Conservation (phyloP, 345 rosid genomes). For the Gossypium australe region DNA sequence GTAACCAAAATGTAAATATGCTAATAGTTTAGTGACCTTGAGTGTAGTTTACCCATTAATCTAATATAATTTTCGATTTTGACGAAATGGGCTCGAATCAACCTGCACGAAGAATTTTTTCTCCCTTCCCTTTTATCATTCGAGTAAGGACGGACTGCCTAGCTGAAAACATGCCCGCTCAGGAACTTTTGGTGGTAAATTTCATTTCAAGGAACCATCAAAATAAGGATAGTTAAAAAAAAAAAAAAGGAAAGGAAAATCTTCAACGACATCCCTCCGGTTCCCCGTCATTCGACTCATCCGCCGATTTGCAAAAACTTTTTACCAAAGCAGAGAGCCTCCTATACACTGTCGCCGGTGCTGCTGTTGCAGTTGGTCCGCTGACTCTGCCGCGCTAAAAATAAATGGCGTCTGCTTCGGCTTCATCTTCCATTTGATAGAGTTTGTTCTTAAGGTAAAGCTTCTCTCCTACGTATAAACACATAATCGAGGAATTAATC, state of each 20-base stretch:
- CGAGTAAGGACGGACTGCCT: not conserved
- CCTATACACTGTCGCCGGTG: conserved; percentile 77
- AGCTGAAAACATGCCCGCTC: not conserved
- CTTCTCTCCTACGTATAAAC: not conserved
- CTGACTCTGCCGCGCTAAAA: conserved; percentile 28
- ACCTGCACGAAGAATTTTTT: too few species aligned
- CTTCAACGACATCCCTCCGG: conserved; percentile 68
- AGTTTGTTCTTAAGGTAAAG: conserved; percentile 74
- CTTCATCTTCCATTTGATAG: conserved; percentile 80
- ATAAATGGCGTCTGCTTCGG: conserved; percentile 81
- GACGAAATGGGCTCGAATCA: too few species aligned
- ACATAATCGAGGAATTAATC: not conserved
- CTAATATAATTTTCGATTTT: too few species aligned
- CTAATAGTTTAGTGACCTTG: too few species aligned
- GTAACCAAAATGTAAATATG: too few species aligned
- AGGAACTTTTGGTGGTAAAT: not conserved
- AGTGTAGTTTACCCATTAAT: too few species aligned
- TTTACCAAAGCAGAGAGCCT: conserved; percentile 62
- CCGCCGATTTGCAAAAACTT: conserved; percentile 43
- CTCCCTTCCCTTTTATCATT: too few species aligned
- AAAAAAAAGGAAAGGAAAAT: too few species aligned
- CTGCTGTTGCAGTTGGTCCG: conserved; percentile 62
- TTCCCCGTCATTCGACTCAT: conserved; percentile 39
- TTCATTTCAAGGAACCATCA: not conserved
- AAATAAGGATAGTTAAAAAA: not conserved